Evolutionary conservation across 495 filamentous ascomycete genomes (phyloP), one percentile per base, ranked within the genome.

Genomic region (Podospora conica): DNA sequence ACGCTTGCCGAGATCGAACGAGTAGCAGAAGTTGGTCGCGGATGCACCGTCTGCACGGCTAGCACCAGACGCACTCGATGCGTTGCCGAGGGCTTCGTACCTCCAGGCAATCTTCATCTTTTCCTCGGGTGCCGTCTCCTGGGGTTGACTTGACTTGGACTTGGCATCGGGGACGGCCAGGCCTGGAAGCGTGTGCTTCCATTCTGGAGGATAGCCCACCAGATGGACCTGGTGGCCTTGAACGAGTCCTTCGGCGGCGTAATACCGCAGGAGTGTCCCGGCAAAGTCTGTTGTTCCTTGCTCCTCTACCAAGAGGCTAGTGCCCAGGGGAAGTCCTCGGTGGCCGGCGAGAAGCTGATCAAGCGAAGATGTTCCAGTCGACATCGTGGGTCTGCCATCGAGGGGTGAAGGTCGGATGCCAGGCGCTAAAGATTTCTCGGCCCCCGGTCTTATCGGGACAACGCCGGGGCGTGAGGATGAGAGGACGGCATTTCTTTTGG

Each of bases 51-150:
- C 75, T 21, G 81, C 83, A 68, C 82, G 80, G 56, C 81, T 81
- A 53, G 82, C 81, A 62, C 25, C 86, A 79, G 40, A 48, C 18
- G 78, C 86, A 83, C 58, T 60, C n/a, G 66, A 61, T 4, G 60
- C 48, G 48, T 90, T 87, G 23, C 92, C 90, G 67, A 97, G 75
- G 21, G 88, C 85, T 75, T 97, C 93, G 78, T 98, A 98, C 76
- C 95, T 81, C 95, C 95, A 98, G 10, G 95, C 95, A 76, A 98
- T 98, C 80, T 96, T 97, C 95, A 98, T 98, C 75, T 86, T 89
- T 64, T 96, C 91, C 29, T 84, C 82, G 12, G 74, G 69, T 2
- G 76, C 56, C 0, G 71, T 22, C 1, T 75, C 69, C 21, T 74
- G 67, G 66, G 82, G 25, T 3, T 63, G 69, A 73, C 74, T 69